phyloP scores from a whole-genome alignment of 768 basidiomycete genomes.

The Rhodotorula paludigena region DNA sequence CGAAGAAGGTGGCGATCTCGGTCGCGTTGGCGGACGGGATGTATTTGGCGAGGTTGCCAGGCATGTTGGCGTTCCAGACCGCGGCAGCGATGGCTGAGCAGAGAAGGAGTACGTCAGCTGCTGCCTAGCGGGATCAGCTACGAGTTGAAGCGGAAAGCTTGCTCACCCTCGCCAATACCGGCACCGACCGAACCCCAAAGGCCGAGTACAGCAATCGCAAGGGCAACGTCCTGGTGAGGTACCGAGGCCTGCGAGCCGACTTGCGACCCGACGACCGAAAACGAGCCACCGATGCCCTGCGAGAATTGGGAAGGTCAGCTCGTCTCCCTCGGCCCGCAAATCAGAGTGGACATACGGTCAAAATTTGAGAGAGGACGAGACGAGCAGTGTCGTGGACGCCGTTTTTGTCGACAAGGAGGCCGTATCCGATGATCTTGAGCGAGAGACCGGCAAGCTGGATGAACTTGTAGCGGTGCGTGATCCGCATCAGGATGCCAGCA shows the following conservation, averaged over 20 bases:
- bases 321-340: not conserved
- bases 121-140: no score
- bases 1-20: conserved; percentile 38
- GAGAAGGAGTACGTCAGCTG: no score
- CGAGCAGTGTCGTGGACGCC: conserved; percentile 28
- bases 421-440: conserved; percentile 42
- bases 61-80: conserved; percentile 28
- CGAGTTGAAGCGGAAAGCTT: no score
- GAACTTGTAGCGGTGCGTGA: conserved; percentile 47
- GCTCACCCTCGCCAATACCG: conserved; percentile 45
- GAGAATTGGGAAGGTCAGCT: not conserved
- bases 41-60: conserved; percentile 38
- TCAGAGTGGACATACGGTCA: conserved; percentile 24
- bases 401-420: conserved; percentile 12
- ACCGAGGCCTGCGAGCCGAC: conserved; percentile 48
- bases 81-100: conserved; percentile 18
- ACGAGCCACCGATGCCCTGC: conserved; percentile 41
- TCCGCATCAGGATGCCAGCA: conserved; percentile 44
- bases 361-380: conserved; percentile 44
- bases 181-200: conserved; percentile 47
- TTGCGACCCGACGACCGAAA: conserved; percentile 46
- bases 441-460: conserved; percentile 43
- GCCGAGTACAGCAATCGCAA: conserved; percentile 45
- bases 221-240: conserved; percentile 48
- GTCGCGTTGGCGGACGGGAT: conserved; percentile 44